Evolutionary conservation across 2,329 filamentous ascomycete species (phyloP).

Genomic region (Curvularia sp.): DNA sequence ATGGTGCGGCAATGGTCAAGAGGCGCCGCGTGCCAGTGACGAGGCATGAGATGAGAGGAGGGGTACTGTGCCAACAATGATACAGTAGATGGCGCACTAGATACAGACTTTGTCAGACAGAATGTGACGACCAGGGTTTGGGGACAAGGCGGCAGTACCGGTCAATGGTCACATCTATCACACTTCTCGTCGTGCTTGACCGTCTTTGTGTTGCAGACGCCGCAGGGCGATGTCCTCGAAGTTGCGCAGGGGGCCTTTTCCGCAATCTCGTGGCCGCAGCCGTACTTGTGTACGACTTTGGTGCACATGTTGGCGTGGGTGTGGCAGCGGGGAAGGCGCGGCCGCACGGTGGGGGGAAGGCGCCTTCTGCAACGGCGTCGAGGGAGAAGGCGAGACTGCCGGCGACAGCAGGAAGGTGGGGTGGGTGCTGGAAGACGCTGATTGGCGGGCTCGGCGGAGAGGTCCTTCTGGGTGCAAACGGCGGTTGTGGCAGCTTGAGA

Average conservation of each 20-base stretch:
- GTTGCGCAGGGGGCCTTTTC: conserved; percentile 57
- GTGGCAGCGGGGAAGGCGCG: conserved; percentile 23
- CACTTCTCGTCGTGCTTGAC: conserved; percentile 60
- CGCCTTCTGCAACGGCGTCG: conserved; percentile 34
- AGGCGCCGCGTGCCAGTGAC: conserved; percentile 40
- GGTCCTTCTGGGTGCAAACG: conserved; percentile 28
- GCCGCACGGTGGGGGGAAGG: conserved; percentile 31
- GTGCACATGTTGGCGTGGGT: conserved; percentile 54
- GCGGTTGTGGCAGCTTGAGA: conserved; percentile 9
- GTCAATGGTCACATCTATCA: conserved; percentile 55
- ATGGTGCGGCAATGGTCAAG: conserved; percentile 36
- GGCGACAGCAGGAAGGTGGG: conserved; percentile 20
- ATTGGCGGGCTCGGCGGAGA: conserved; percentile 35
- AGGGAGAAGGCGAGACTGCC: conserved; percentile 33
- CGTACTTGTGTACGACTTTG: conserved; percentile 57
- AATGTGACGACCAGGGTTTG: conserved; percentile 26
- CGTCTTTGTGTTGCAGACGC: conserved; percentile 52
- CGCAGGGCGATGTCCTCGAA: conserved; percentile 54
- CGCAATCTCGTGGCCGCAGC: conserved; percentile 55
- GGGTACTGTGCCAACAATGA: conserved; percentile 44
- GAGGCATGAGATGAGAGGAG: conserved; percentile 39
- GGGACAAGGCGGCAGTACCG: conserved; percentile 36
- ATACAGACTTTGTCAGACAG: conserved; percentile 37
- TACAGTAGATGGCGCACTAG: conserved; percentile 42
- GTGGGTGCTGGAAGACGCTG: conserved; percentile 31